Evolutionary conservation across 257 asterid genomes (phyloP), one percentile per base, ranked within the genome.

Genomic region (Solanum rostratum): DNA sequence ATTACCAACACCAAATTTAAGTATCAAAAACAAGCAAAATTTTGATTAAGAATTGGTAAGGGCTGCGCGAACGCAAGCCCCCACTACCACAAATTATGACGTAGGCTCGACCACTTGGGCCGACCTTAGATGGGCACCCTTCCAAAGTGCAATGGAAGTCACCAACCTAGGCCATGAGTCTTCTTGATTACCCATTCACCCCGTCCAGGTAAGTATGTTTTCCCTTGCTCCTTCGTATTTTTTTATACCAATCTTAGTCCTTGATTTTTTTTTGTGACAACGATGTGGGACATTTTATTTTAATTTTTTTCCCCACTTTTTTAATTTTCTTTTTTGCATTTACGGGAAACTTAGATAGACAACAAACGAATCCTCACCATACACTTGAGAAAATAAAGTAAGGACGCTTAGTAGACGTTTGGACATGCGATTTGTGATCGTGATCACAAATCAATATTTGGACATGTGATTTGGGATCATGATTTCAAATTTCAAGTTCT

Each of bases 121-220:
- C 62, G 81, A 63, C 68, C 81, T 84, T 85, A 85, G 73, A 41
- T 5, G 3, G 45, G 63, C 80, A 54, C 65, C 85, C 88, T 33
- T 87, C 29, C 76, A 0, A 68, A 59, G 89, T 87, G 88, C 90
- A 59, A 86, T 84, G 71, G 16, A 87, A 45, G 90, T 84, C 71
- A 80, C 59, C 16, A 20, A 5, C 82, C 85, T 49, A 89, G 52
- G 87, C 57, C 89, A 60, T 86, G 18, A 24, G 63, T 79, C 85
- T 84, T 83, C 0, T 24, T 54, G 90, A 80, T 86, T 24, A 0
- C 55, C 80, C 86, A 89, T 63, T 14, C 73, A 87, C 81, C 84
- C 87, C 27, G 71, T 88, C 85, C 80, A 83, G 88, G 73, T 86
- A 89, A 87, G 88, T 81, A 85, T 90, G 50, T 62, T 82, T 65